phyloP scores from a whole-genome alignment of 2,329 filamentous ascomycete genomes.

The Pyrenophora seminiperda region DNA sequence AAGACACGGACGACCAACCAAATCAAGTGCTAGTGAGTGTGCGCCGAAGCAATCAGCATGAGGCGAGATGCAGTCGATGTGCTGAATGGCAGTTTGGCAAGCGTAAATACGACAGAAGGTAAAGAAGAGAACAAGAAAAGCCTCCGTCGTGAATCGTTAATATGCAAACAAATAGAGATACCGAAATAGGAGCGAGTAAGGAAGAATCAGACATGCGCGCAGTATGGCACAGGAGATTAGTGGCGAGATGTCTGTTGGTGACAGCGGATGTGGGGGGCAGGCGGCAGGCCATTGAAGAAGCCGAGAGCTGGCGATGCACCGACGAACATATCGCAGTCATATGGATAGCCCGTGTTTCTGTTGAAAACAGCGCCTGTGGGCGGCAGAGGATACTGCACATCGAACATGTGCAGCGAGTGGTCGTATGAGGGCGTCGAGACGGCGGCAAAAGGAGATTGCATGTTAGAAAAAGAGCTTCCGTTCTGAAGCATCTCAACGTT shows the following conservation, averaged over 20 bases:
- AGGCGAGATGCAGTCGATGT: conserved; percentile 5
- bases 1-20: conserved; percentile 11
- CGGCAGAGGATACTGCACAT: conserved; percentile 8
- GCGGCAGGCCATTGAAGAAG: conserved; percentile 17
- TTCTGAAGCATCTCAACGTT: conserved; percentile 2
- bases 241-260: neutral
- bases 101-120: neutral
- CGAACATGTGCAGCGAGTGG: conserved; percentile 14
- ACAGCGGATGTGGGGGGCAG: conserved; percentile 8
- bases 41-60: conserved; percentile 23
- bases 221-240: neutral
- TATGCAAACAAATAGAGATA: neutral
- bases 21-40: conserved; percentile 11
- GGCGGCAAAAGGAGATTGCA: neutral
- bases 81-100: conserved; percentile 14
- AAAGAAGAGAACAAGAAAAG: conserved; percentile 3
- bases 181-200: neutral
- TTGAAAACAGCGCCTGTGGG: conserved; percentile 4
- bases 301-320: conserved; percentile 2
- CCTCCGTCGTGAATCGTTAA: conserved; percentile 14
- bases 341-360: conserved; percentile 1
- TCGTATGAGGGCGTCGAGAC: conserved; percentile 4
- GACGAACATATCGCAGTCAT: conserved; percentile 3
- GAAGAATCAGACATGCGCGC: neutral
- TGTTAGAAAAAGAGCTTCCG: conserved; percentile 1